Evolutionary conservation across 2,329 filamentous ascomycete genomes (phyloP).

Genomic region (Erysiphe pulchra): DNA sequence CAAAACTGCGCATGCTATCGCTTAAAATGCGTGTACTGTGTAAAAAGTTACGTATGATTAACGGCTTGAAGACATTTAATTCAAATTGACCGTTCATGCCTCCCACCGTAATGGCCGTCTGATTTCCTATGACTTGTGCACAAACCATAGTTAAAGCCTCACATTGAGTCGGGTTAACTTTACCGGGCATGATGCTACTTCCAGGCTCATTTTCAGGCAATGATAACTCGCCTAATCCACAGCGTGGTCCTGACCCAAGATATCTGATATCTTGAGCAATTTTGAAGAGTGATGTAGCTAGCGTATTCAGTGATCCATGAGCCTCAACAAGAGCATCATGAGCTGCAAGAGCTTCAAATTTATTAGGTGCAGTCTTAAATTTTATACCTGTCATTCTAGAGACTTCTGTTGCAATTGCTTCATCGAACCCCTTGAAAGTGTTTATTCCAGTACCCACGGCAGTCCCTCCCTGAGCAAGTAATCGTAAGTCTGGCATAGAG

Average conservation of each 20-base stretch:
- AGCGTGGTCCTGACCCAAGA: constrained; percentile 83
- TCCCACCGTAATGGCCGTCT: constrained; percentile 75
- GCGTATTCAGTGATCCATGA: constrained; percentile 76
- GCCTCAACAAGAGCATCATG: constrained; percentile 94
- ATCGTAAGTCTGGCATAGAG: constrained; percentile 57
- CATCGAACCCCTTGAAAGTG: constrained; percentile 87
- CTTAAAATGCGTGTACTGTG: constrained; percentile 74
- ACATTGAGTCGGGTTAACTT: constrained; percentile 97
- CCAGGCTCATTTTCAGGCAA: constrained; percentile 96
- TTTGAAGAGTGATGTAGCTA: constrained; percentile 81
- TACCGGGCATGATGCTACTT: constrained; percentile 96
- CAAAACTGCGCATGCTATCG: constrained; percentile 86
- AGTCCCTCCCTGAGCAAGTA: constrained; percentile 84
- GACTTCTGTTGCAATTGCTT: constrained; percentile 76
- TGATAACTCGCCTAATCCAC: constrained; percentile 77
- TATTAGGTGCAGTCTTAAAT: constrained; percentile 94
- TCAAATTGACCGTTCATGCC: constrained; percentile 98
- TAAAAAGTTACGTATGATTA: constrained; percentile 82
- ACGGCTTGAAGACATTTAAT: constrained; percentile 95
- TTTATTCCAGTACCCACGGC: constrained; percentile 95
- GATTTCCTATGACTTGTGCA: constrained; percentile 93
- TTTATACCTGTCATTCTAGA: constrained; percentile 75
- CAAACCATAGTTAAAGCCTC: constrained; percentile 96
- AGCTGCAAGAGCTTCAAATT: constrained; percentile 89
- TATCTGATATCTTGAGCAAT: constrained; percentile 96